Conservation (phyloP, 306 rosid species). For the Mimosa pudica region DNA sequence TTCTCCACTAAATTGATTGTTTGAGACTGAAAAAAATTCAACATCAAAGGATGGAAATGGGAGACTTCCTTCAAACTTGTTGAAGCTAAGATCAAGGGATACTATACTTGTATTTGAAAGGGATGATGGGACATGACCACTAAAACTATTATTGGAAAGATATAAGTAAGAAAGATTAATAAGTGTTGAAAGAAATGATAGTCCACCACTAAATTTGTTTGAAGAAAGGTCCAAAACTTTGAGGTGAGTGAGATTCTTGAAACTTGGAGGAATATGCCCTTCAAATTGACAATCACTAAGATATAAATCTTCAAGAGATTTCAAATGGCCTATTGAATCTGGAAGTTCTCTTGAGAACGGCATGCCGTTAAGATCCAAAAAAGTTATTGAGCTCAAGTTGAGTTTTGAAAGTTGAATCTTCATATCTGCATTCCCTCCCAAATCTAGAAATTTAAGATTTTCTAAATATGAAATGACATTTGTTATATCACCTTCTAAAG, state of each 20-base stretch:
- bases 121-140: not conserved
- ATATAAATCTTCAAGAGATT: not conserved
- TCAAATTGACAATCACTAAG: not conserved
- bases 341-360: not conserved
- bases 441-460: not conserved
- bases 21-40: slow-evolving; percentile 1
- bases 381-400: not conserved
- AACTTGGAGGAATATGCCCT: not conserved
- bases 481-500: not conserved
- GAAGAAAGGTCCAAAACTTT: too few species aligned
- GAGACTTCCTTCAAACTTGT: slow-evolving; percentile 35
- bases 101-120: too few species aligned
- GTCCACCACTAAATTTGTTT: too few species aligned
- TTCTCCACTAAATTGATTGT: slow-evolving; percentile 30
- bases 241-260: not conserved
- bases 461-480: not conserved
- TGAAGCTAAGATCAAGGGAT: not conserved
- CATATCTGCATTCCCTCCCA: not conserved
- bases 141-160: not conserved
- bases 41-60: not conserved
- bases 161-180: not conserved
- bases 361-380: accelerated
- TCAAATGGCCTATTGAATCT: not conserved
- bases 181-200: not conserved
- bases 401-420: not conserved